A percentile compares a stretch with the other conserved stretches of the same genome.
phyloP scores from a whole-genome alignment of 148 eudicot genomes.

The Polygonum aviculare region DNA sequence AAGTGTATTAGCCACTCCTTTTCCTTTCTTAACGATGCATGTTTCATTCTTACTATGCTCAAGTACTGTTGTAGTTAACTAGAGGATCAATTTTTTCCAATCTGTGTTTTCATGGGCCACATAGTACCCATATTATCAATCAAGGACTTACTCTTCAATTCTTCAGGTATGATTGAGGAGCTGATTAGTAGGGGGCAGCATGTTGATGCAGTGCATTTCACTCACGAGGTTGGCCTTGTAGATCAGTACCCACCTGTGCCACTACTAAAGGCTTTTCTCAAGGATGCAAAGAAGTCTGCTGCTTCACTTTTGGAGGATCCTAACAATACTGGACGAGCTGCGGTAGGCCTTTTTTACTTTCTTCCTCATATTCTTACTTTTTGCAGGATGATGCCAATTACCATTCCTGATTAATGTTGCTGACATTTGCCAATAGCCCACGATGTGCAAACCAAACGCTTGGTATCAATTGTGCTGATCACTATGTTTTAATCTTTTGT shows the following conservation, averaged over 20 bases:
- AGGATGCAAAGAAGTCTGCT: slow-evolving; percentile 89
- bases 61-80: background rate
- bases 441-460: no score
- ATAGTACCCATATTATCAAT: background rate
- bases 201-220: slow-evolving; percentile 98
- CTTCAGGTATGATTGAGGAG: slow-evolving; percentile 92
- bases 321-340: slow-evolving; percentile 64
- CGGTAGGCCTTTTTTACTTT: slow-evolving; percentile 19
- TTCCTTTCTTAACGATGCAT: background rate
- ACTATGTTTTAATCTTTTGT: slow-evolving; percentile 9
- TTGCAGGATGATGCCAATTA: no score
- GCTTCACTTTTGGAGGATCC: slow-evolving; percentile 75
- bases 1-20: background rate
- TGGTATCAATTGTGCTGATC: background rate
- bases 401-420: background rate
- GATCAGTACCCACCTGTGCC: slow-evolving; percentile 87
- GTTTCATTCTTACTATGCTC: background rate
- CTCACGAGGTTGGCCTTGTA: slow-evolving; percentile 88
- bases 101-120: background rate
- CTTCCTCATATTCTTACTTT: background rate
- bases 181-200: slow-evolving; percentile 92
- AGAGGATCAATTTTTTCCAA: background rate
- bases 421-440: background rate
- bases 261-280: slow-evolving; percentile 77
- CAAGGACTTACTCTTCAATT: slow-evolving; percentile 22